Conservation (phyloP, 306 rosid species). For the Oemleria cerasiformis region DNA sequence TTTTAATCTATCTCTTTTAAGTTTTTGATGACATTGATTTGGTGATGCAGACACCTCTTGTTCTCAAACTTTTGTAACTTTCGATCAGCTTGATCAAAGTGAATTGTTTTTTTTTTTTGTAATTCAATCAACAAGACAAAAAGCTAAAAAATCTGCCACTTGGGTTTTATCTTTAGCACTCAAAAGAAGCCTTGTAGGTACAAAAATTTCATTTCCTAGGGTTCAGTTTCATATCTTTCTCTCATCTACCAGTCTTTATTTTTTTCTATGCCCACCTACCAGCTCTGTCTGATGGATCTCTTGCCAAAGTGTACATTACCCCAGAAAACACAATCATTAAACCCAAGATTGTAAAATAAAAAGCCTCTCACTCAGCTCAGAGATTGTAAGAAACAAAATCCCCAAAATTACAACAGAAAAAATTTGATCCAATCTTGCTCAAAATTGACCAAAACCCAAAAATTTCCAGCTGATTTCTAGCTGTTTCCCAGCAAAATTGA, state of each 20-base stretch:
- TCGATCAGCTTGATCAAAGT: no score
- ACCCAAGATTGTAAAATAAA: conserved; percentile 36
- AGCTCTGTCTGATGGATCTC: conserved; percentile 48
- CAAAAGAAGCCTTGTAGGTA: conserved; percentile 31
- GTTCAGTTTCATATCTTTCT: conserved; percentile 29
- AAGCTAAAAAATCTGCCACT: conserved; percentile 24
- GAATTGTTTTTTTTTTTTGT: background rate
- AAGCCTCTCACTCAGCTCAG: conserved; percentile 20
- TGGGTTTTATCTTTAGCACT: conserved; percentile 41
- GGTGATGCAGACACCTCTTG: conserved; percentile 82
- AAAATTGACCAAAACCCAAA: background rate
- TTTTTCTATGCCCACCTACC: conserved; percentile 46
- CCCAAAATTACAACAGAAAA: conserved; percentile 6
- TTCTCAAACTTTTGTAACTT: no score
- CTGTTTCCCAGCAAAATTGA: background rate
- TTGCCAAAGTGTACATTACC: conserved; percentile 54
- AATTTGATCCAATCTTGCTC: conserved; percentile 22
- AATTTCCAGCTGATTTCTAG: background rate
- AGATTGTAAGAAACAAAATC: conserved; percentile 11
- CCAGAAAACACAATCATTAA: conserved; percentile 48
- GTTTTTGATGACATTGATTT: background rate
- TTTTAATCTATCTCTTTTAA: no score
- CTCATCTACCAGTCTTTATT: conserved; percentile 63
- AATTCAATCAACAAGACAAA: conserved; percentile 24
- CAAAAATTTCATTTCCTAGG: conserved; percentile 40